These are phyloP conservation scores for Magnolia kwangsiensis DNA, from an alignment of 164 flowering plant species.

Conservation along the genomic window DNA sequence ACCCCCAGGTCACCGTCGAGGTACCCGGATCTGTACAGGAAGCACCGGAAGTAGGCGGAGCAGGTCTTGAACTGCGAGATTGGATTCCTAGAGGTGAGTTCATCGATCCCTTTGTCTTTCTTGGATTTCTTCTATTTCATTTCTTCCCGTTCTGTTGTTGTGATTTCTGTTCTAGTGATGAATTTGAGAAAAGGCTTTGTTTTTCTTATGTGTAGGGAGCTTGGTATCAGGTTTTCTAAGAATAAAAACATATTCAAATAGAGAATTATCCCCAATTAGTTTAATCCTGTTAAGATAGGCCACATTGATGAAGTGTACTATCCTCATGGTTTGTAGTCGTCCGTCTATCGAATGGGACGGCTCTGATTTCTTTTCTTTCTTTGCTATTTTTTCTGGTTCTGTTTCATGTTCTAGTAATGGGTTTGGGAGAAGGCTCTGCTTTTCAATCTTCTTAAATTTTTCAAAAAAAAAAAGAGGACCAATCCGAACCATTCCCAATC, in stretches of 20 bases:
- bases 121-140: not conserved
- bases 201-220: not conserved
- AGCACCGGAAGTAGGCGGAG: slow-evolving; percentile 56
- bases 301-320: not conserved
- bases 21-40: slow-evolving; percentile 82
- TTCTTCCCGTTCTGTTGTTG: not conserved
- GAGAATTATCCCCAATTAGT: not conserved
- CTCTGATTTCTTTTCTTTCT: too few relatives aligned
- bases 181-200: not conserved
- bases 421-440: too few relatives aligned
- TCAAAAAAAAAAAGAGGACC: too few relatives aligned
- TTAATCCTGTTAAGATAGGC: not conserved
- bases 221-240: not conserved
- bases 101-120: not conserved
- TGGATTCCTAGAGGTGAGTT: slow-evolving; percentile 62
- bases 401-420: too few relatives aligned
- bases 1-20: slow-evolving; percentile 74
- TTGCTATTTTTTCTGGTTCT: too few relatives aligned
- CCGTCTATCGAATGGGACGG: not conserved
- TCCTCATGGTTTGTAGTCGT: not conserved
- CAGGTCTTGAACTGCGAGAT: slow-evolving; percentile 71
- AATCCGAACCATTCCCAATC: too few relatives aligned
- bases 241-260: too few relatives aligned
- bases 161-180: not conserved
- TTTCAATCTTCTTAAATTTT: too few relatives aligned